These are phyloP conservation scores for Thelonectria olida DNA, from an alignment of 2,329 filamentous ascomycete genomes.

Conservation along the genomic window DNA sequence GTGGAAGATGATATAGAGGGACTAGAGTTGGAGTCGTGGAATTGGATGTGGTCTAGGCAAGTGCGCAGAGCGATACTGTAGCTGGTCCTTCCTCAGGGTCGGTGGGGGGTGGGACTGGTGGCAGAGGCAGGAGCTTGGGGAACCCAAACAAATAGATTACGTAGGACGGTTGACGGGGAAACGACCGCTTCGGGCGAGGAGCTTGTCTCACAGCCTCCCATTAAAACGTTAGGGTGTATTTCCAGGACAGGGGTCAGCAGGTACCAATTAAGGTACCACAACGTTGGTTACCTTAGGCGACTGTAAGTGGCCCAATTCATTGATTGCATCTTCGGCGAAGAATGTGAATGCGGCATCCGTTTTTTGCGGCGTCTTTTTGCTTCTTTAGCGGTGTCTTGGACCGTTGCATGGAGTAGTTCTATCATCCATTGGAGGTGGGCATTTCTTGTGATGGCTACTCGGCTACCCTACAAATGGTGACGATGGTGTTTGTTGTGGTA, in stretches of 20 bases:
- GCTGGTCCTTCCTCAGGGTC: background rate
- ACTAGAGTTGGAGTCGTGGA: background rate
- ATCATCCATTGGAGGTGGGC: background rate
- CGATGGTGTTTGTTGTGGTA: too few species aligned
- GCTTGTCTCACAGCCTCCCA: slow-evolving; percentile 12
- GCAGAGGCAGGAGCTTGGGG: slow-evolving; percentile 20
- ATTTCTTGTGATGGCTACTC: too few species aligned
- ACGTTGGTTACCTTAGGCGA: slow-evolving; percentile 11
- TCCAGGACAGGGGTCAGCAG: background rate
- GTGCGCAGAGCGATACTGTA: background rate
- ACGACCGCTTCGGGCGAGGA: slow-evolving; percentile 1
- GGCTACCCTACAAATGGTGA: too few species aligned
- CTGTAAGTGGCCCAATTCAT: slow-evolving; percentile 9
- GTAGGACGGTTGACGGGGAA: slow-evolving; percentile 18
- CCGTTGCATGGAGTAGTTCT: background rate
- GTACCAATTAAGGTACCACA: background rate
- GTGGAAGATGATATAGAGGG: slow-evolving; percentile 2
- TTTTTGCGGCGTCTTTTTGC: slow-evolving; percentile 3
- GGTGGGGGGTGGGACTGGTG: background rate
- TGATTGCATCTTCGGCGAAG: background rate
- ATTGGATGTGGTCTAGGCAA: background rate
- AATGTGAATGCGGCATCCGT: background rate
- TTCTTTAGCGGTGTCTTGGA: background rate
- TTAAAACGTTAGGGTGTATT: background rate
- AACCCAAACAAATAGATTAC: slow-evolving; percentile 25